A percentile compares a stretch with the other conserved stretches of the same genome.
Conservation (phyloP, 305 asterid species). For the Solanum hybrid region DNA sequence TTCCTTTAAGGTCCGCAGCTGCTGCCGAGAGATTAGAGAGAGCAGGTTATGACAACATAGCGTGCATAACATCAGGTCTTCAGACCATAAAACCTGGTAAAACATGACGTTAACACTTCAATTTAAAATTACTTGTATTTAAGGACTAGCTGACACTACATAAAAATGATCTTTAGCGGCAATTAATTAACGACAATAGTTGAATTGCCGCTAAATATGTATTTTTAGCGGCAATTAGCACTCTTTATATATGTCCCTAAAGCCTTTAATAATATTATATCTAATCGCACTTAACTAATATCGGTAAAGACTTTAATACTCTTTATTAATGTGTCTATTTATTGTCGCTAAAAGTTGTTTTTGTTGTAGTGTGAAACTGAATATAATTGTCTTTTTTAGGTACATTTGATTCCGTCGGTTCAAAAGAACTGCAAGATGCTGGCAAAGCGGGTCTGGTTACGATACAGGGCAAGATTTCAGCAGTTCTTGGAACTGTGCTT, state of each 20-base stretch:
- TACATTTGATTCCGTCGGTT: slow-evolving; percentile 66
- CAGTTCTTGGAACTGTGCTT: slow-evolving; percentile 81
- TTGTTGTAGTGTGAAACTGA: not conserved
- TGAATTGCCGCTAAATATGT: too few species aligned
- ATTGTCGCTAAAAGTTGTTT: too few species aligned
- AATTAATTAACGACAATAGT: too few species aligned
- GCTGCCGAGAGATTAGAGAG: slow-evolving; percentile 63
- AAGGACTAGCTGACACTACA: not conserved
- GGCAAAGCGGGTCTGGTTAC: slow-evolving; percentile 87
- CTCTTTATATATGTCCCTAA: too few species aligned
- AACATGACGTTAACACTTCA: not conserved
- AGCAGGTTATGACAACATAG: slow-evolving; percentile 66
- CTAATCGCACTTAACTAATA: too few species aligned
- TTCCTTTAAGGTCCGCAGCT: slow-evolving; percentile 55
- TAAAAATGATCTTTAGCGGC: too few species aligned
- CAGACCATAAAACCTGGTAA: slow-evolving; percentile 77
- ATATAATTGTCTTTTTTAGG: slow-evolving; percentile 26
- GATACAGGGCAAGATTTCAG: slow-evolving; percentile 80
- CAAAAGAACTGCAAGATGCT: slow-evolving; percentile 87
- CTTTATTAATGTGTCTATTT: too few species aligned
- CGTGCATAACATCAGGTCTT: slow-evolving; percentile 94
- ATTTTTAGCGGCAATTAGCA: too few species aligned
- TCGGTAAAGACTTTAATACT: too few species aligned
- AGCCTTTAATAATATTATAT: too few species aligned
- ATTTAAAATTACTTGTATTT: not conserved